Base-by-base conservation (phyloP, 139 green algal species). In the Micractinium sp. region DNA sequence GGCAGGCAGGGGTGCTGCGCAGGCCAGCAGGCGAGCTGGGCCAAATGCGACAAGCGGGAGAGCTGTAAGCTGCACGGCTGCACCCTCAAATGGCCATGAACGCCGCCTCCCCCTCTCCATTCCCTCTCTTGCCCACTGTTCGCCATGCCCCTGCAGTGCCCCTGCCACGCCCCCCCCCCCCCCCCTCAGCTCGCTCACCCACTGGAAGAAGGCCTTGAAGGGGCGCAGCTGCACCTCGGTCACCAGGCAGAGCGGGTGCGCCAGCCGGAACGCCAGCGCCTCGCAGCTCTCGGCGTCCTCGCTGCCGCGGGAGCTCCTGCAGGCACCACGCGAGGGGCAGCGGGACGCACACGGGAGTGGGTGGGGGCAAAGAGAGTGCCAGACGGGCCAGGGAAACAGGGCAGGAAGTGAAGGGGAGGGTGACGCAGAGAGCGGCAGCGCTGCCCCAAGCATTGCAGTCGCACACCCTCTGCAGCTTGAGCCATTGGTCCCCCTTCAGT, bases 191-290 rank as follows among this genome's bases (percentile, higher is more conserved):
- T 9, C 47, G n/a, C 66, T 81, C 73, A 88, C 90, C 61, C 35
- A 41, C 85, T 94, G 92, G 74, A 94, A 94, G 20, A 82, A 89
- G 39, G 92, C 92, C 18, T 78, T 77, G 84, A 93, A 94, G 63
- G 92, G 91, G 22, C 89, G 88, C 47, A 94, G 29, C 38, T 69
- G 76, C 23, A 94, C 47, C 85, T 89, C 87, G 9, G 31, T 47
- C 15, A 94, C 88, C 56, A 94, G 61, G 88, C 83, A 91, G 69
- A 94, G 61, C 31, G 92, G 92, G 61, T 93, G 90, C 23, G 89
- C 90, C 67, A 94, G 85, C 36, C 35, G 56, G n/a, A 94, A 89
- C 14, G 75, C 35, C 53, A 93, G 38, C 19, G 38, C 77, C 66
- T 94, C 92, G 16, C 29, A 29, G 60, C 84, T 90, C 29, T 80